Evolutionary conservation across 768 basidiomycete species (phyloP).

Genomic region (Jaapia argillacea): DNA sequence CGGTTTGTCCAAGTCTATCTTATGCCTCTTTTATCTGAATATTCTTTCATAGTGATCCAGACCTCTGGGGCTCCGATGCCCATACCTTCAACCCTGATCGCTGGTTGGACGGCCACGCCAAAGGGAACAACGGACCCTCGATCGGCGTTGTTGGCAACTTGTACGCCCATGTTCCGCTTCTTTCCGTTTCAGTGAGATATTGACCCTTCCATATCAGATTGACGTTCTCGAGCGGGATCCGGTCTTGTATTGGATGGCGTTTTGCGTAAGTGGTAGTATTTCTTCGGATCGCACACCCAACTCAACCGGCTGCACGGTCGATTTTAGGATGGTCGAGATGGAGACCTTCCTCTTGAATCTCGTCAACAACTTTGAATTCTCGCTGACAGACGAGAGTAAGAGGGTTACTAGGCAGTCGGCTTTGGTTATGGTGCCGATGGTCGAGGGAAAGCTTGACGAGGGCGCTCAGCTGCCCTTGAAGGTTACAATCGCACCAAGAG

Average conservation of each 20-base stretch:
- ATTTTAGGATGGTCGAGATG: background rate
- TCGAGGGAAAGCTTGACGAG: background rate
- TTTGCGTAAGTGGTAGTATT: constrained; percentile 18
- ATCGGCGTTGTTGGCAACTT: constrained; percentile 20
- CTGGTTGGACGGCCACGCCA: constrained; percentile 12
- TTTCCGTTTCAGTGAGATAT: background rate
- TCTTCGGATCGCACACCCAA: no score
- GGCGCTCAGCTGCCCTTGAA: background rate
- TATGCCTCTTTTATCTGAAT: no score
- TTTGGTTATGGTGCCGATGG: background rate
- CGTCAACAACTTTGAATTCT: background rate
- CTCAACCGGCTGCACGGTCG: no score
- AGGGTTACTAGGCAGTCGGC: background rate
- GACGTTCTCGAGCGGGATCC: constrained; percentile 17
- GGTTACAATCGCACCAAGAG: background rate
- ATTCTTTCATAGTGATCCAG: no score
- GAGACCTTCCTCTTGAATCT: background rate
- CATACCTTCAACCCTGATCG: constrained; percentile 20
- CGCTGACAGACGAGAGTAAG: background rate
- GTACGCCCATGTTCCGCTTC: no score
- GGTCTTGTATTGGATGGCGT: constrained; percentile 21
- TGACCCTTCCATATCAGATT: constrained; percentile 11
- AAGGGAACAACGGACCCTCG: constrained; percentile 11
- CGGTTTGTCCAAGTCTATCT: no score
- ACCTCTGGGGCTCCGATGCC: constrained; percentile 20